Evolutionary conservation across 2,329 filamentous ascomycete species (phyloP), one percentile per base, ranked within the genome.

Genomic region (Chalara sp.): DNA sequence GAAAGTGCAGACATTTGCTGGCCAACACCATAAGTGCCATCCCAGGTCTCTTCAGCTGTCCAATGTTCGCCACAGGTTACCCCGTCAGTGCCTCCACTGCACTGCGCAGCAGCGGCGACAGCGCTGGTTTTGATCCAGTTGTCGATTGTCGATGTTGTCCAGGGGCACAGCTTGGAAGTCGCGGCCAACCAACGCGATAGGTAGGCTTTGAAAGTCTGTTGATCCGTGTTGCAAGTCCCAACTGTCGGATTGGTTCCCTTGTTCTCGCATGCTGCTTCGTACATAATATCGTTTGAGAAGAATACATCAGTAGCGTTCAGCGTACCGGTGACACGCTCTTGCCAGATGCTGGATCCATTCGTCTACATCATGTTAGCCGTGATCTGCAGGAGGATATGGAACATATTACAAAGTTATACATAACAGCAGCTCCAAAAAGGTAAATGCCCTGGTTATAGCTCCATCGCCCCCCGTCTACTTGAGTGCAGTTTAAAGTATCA

Each of bases 1-100:
- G 71, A 73, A 76, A 82, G 79, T 5, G 80, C 83, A 0, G 80
- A 75, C 84, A 89, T 87, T 65, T 87, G 83, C 62, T 81, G 74
- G 2, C 78, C 78, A 1, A 79, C 76, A 6, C 79, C 78, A 8
- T 64, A 62, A 1, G 64, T 66, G 4, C 72, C 69, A 58, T 80
- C 77, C 52, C 56, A 66, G 1, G 77, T 82, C 5, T 78, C 77
- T 39, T 72, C 73, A 6, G 79, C 80, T 65, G 82, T 75, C 79
- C 78, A 84, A 59, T 83, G 79, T 13, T 75, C 64, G 59, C 83
- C 77, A 67, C 84, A 87, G 8, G 74, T 72, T 31, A 74, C 67
- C 29, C 78, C 74, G 0, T 70, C 71, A 61, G 87, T 83, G 63
- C 83, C 87, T 21, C 81, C 78, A 4, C 80, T 29, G 37, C 53